Conservation (phyloP, 805 yeast species). For the Sugiyamaella boreocaroliniensis region DNA sequence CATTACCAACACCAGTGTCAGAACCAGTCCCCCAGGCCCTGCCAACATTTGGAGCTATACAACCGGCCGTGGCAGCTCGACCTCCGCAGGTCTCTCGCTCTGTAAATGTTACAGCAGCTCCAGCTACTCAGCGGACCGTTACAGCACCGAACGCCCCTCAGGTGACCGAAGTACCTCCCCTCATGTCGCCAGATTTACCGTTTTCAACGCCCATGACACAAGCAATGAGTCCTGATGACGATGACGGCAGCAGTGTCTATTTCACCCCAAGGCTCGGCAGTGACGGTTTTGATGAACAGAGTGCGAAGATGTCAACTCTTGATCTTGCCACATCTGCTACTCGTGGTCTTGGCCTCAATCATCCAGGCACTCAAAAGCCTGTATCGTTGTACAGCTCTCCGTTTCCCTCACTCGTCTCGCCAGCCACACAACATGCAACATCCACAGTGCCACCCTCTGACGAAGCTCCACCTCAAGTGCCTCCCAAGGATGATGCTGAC, state of each 20-base stretch:
- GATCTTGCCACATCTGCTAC: neutral
- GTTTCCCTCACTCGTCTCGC: neutral
- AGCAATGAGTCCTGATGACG: slow-evolving; percentile 1
- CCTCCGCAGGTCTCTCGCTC: neutral
- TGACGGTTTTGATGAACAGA: neutral
- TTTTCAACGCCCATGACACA: neutral
- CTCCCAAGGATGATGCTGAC: neutral
- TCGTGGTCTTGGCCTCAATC: neutral
- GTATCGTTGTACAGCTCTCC: neutral
- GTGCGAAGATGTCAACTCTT: neutral
- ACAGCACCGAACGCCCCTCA: slow-evolving; percentile 1
- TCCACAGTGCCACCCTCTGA: neutral
- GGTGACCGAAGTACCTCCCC: neutral
- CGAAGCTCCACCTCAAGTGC: neutral
- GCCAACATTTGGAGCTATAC: neutral
- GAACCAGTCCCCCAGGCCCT: neutral
- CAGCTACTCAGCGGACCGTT: neutral
- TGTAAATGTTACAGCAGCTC: neutral
- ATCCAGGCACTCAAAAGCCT: neutral
- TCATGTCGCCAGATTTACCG: neutral
- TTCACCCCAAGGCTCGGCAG: slow-evolving; percentile 12
- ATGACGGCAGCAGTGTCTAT: slow-evolving; percentile 13
- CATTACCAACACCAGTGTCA: too few relatives aligned
- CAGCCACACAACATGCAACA: neutral
- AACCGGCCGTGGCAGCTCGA: neutral